Evolutionary conservation across 345 rosid species (phyloP), one percentile per base, ranked within the genome.

Genomic region (Abelmoschus esculentus): DNA sequence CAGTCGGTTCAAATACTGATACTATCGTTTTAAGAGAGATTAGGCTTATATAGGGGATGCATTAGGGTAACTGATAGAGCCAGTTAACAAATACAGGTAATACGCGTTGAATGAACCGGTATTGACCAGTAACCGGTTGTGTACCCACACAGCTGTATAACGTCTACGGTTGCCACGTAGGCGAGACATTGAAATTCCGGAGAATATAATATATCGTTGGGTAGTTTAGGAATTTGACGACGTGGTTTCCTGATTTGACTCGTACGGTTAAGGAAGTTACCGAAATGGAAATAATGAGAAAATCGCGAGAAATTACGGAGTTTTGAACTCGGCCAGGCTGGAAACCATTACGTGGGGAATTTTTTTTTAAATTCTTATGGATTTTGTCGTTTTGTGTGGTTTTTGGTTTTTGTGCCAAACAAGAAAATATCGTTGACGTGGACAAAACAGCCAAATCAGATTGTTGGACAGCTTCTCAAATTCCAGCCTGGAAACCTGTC

Each of bases 241-340:
- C 44, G 56, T 34, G 18, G 63, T 59, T 64, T 55, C 77, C 71
- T 58, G 66, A 32, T 32, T 72, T 76, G 56, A 31, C 58, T 61
- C 52, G 38, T 34, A 74, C 54, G 34, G 71, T 61, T 66, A 73
- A 60, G 74, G 69, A 62, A 69, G 70, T 78, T 81, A 70, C 11
- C 42, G 12, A 70, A 57, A 61, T 0, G 59, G 47, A 59, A 34
- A 32, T 17, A 54, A 34, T 13, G 44, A 54, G 72, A 31, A 17
- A 49, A 54, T 36, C 71, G 65, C 57, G 70, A 61, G 71, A 75
- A 38, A 22, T 22, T 22, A 22, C 1, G 26, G 26, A 60, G 70
- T 69, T 78, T 79, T 36, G 40, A 36, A 81, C 77, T 66, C 52
- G 52, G 77, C 72, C 86, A 80, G 86, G 64, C 82, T 83, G 84